A percentile compares a stretch with the other conserved stretches of the same genome.
These are phyloP conservation scores for Arctostaphylos glauca DNA, from an alignment of 148 eudicot species.

Conservation along the genomic window DNA sequence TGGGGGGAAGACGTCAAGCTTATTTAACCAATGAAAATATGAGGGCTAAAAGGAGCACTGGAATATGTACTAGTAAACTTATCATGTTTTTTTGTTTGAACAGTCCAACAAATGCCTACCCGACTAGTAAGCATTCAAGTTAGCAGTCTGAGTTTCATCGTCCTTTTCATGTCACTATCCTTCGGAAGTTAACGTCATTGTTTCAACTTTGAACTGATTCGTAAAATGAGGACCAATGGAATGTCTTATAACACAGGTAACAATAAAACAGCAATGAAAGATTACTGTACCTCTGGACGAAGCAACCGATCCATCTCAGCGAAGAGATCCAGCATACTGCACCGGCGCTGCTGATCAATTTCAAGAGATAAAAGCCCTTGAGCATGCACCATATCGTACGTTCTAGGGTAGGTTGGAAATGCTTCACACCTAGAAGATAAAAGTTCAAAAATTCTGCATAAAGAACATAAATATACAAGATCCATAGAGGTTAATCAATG, in stretches of 20 bases:
- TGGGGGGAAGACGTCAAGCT: background rate
- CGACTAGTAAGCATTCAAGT: background rate
- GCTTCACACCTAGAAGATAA: slow-evolving; percentile 80
- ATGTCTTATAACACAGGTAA: slow-evolving; percentile 4
- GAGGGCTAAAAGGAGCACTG: background rate
- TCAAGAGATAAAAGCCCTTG: slow-evolving; percentile 78
- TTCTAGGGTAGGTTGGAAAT: slow-evolving; percentile 93
- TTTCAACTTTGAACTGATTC: background rate
- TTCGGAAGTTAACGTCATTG: background rate
- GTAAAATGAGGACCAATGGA: background rate
- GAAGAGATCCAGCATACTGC: slow-evolving; percentile 65
- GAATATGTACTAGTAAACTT: background rate
- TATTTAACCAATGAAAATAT: background rate
- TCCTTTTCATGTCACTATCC: background rate
- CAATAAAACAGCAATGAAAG: background rate
- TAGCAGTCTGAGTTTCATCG: background rate
- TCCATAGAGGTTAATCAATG: background rate
- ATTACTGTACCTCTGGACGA: slow-evolving; percentile 85
- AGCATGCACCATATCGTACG: slow-evolving; percentile 93
- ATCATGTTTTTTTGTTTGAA: background rate
- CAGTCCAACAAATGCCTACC: too few relatives aligned
- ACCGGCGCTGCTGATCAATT: slow-evolving; percentile 50
- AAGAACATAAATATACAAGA: background rate
- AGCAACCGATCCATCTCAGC: slow-evolving; percentile 91
- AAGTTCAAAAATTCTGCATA: background rate